phyloP scores from a whole-genome alignment of 257 asterid genomes.

The Solanum gandarillasii region DNA sequence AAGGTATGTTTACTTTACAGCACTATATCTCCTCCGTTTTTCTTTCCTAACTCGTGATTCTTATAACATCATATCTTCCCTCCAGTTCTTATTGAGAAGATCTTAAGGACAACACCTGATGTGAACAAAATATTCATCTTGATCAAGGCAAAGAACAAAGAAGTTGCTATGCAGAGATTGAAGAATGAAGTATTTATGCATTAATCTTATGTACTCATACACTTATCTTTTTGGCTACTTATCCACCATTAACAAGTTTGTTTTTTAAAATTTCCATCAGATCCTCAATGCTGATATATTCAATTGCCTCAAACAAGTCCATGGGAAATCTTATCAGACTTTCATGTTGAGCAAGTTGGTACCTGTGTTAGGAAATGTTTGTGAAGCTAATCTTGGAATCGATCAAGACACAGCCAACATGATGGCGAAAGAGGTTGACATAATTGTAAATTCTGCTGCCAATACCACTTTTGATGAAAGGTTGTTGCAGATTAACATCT shows the following conservation, averaged over 20 bases:
- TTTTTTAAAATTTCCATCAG: conserved; percentile 8
- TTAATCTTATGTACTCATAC: not conserved
- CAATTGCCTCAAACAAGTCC: conserved; percentile 59
- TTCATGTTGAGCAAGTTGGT: conserved; percentile 81
- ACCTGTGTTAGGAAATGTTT: conserved; percentile 75
- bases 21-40: not conserved
- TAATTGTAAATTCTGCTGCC: conserved; percentile 84
- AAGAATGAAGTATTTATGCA: conserved; percentile 53
- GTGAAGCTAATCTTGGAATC: conserved; percentile 58
- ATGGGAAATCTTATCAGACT: conserved; percentile 65
- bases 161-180: conserved; percentile 57
- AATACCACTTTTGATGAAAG: conserved; percentile 89
- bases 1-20: conserved; percentile 27
- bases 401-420: conserved; percentile 44
- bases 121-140: conserved; percentile 58
- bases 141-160: conserved; percentile 74
- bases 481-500: conserved; percentile 1
- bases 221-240: not conserved
- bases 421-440: conserved; percentile 53
- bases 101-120: conserved; percentile 78
- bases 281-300: conserved; percentile 60
- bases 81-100: conserved; percentile 84
- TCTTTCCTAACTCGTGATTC: not conserved
- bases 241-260: not conserved
- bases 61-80: not conserved